These are phyloP conservation scores for Delphinella strobiligena DNA, from an alignment of 2,329 filamentous ascomycete species.

Conservation along the genomic window DNA sequence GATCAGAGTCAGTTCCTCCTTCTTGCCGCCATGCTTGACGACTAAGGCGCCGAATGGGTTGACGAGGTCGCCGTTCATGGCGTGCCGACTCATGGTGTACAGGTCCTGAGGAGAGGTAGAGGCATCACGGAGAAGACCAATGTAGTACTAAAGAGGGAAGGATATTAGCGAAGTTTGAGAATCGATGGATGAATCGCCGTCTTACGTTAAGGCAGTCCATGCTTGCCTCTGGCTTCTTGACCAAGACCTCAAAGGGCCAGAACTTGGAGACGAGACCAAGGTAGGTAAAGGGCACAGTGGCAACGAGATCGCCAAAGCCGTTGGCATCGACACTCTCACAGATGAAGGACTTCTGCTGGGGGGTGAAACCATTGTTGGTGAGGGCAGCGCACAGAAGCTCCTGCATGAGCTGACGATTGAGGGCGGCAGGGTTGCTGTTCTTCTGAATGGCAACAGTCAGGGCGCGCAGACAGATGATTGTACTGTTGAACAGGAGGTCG, in stretches of 20 bases:
- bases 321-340: constrained; percentile 9
- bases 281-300: constrained; percentile 16
- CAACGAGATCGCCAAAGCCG: constrained; percentile 14
- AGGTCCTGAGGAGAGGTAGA: constrained; percentile 5
- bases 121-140: constrained; percentile 15
- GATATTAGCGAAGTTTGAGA: constrained; percentile 2
- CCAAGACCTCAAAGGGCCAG: constrained; percentile 21
- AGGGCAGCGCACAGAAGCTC: constrained; percentile 21
- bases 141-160: constrained; percentile 13
- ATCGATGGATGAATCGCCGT: background rate
- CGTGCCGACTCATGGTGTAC: constrained; percentile 10
- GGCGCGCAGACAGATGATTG: constrained; percentile 13
- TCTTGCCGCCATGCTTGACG: constrained; percentile 15
- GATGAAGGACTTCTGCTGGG: constrained; percentile 19
- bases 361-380: constrained; percentile 20
- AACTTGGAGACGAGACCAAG: constrained; percentile 8
- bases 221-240: constrained; percentile 12
- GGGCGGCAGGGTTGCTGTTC: constrained; percentile 7
- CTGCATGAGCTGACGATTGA: constrained; percentile 17
- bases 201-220: constrained; percentile 15
- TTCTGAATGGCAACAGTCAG: constrained; percentile 15
- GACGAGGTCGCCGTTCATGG: constrained; percentile 7
- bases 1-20: constrained; percentile 12
- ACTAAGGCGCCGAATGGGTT: constrained; percentile 17
- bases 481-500: constrained; percentile 30